phyloP scores from a whole-genome alignment of 192 early-diverging fungal species.

The Helicostylum pulchrum region DNA sequence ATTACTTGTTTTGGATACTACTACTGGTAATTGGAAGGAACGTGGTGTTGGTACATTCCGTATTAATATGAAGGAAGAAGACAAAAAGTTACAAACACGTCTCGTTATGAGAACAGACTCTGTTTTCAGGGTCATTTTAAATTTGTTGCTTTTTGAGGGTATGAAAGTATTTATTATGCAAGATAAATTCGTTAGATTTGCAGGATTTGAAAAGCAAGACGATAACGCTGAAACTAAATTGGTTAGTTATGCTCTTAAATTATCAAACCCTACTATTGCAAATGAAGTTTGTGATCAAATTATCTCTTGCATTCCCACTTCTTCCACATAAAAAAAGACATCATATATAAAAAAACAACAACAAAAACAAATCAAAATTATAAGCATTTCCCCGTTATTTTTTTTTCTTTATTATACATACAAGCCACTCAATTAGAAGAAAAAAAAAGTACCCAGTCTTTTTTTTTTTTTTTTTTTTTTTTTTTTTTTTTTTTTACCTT shows the following conservation, averaged over 20 bases:
- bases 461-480: too few relatives aligned
- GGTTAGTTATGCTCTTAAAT: constrained; percentile 31
- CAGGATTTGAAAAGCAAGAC: constrained; percentile 29
- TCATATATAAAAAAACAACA: neutral
- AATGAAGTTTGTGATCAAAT: constrained; percentile 30
- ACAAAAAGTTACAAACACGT: constrained; percentile 11
- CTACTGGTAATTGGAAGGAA: constrained; percentile 33
- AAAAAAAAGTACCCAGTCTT: too few relatives aligned
- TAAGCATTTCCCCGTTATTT: too few relatives aligned
- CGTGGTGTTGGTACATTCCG: constrained; percentile 40
- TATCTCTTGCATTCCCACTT: constrained; percentile 16
- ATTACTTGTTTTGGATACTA: constrained; percentile 33
- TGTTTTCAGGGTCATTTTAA: constrained; percentile 44
- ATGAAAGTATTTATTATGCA: constrained; percentile 39
- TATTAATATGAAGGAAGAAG: constrained; percentile 24
- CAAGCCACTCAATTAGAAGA: too few relatives aligned
- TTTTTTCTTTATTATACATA: too few relatives aligned
- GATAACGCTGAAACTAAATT: constrained; percentile 10
- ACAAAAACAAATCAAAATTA: neutral
- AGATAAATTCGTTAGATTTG: constrained; percentile 40
- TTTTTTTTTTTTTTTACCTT: too few relatives aligned
- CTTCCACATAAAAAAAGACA: constrained; percentile 9
- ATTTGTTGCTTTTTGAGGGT: constrained; percentile 33
- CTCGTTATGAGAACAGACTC: constrained; percentile 44
- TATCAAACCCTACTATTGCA: constrained; percentile 16